Evolutionary conservation across 768 basidiomycete genomes (phyloP), one percentile per base, ranked within the genome.

Genomic region (Leucogyrophana mollusca): DNA sequence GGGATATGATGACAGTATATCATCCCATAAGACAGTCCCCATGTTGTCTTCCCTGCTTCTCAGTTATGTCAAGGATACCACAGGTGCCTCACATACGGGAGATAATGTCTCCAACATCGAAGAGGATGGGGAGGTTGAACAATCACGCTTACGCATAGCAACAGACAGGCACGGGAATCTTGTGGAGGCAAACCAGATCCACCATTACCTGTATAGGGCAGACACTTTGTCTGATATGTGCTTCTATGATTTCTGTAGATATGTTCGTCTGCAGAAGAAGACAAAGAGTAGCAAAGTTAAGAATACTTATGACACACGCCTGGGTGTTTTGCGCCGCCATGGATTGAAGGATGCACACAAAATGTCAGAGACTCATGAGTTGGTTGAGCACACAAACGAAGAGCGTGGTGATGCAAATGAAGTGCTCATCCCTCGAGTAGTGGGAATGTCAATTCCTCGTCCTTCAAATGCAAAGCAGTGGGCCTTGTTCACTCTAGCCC

Each of bases 181-280:
- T 0, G 7, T 38, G 0, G 46, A 53, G 9, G n/a, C 46, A 0
- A 58, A 52, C 40, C 67, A 68, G 40, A 36, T 65, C 9, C 45
- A 62, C 32, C 49, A 69, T 44, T 69, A 69, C 45, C 24, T 56
- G 2, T 52, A 55, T 34, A 38, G 63, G 1, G 49, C 39, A 24
- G 32, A 20, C 14, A 9, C 13, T 0, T 41, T 68, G 7, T 0
- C 9, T 2, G 9, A 61, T 34, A 45, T 64, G 25, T 40, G 16
- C n/a, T 67, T 66, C 40, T 66, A 58, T 47, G 59, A 68, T 33
- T 67, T 63, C 50, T 51, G 50, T n/a, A 33, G 40, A 8, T 27
- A 42, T n/a, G 36, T 53, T 37, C 8, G 27, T 45, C 35, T 46
- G 33, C 45, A 57, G 21, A 42, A 16, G 3, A 54, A 38, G 34